These are phyloP conservation scores for Acacia acuminata DNA, from an alignment of 306 rosid species.

Conservation along the genomic window DNA sequence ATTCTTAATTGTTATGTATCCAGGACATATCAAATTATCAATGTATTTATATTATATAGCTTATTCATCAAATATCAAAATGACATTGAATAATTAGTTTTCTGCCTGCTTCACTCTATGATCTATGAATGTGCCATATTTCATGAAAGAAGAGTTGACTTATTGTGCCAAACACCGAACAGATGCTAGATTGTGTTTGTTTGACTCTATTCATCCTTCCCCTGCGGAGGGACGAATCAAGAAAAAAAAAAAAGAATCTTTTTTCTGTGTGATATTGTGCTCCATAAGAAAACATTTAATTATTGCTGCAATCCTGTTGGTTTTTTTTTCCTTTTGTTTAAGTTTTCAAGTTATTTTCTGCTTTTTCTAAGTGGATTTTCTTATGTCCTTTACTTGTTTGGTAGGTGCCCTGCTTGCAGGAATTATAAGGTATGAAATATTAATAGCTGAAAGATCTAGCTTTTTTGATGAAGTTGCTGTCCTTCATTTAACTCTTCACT, in stretches of 20 bases:
- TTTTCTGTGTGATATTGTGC: background rate
- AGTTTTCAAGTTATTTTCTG: background rate
- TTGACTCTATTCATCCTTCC: background rate
- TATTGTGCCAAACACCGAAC: too few relatives aligned
- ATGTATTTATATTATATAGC: too few relatives aligned
- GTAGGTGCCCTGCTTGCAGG: constrained; percentile 99
- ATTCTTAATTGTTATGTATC: too few relatives aligned
- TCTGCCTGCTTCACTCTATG: too few relatives aligned
- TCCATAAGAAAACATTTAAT: background rate
- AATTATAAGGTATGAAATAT: constrained; percentile 76
- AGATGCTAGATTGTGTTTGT: background rate
- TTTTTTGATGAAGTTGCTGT: background rate
- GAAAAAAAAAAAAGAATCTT: background rate
- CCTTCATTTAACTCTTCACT: constrained; percentile 16
- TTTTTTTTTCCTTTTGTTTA: background rate
- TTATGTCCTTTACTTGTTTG: constrained; percentile 31
- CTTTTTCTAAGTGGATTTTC: background rate
- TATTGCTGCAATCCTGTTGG: background rate
- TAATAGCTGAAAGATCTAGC: constrained; percentile 9
- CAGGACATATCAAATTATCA: too few relatives aligned
- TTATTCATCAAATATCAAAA: too few relatives aligned
- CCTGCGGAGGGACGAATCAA: too few relatives aligned
- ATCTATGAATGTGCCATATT: too few relatives aligned
- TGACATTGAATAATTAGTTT: too few relatives aligned
- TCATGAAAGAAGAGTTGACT: too few relatives aligned